Conservation (phyloP, 352 stramenopile species). For the Phytophthora ohioensis region DNA sequence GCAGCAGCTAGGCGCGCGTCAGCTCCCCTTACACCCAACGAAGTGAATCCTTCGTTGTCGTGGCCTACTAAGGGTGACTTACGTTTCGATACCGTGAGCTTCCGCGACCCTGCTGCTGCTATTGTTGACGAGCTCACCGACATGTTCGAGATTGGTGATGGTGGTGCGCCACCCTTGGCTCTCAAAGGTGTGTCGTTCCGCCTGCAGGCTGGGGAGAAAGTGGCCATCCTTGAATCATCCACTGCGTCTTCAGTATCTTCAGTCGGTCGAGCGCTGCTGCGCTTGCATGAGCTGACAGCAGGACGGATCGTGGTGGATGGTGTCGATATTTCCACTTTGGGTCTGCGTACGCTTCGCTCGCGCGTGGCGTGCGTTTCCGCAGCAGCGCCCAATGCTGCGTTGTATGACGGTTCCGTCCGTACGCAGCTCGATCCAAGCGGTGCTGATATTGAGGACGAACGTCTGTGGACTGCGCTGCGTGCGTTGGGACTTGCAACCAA, state of each 20-base stretch:
- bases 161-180: conserved; percentile 43
- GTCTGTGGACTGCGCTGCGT: conserved; percentile 52
- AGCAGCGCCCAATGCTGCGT: conserved; percentile 78
- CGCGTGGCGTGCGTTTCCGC: conserved; percentile 96
- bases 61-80: conserved; percentile 92
- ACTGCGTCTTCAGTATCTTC: conserved; percentile 90
- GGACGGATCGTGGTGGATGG: conserved; percentile 94
- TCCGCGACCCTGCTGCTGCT: conserved; percentile 80
- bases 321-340: conserved; percentile 85
- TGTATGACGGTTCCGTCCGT: conserved; percentile 94
- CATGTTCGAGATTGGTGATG: conserved; percentile 60
- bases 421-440: conserved; percentile 94
- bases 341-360: conserved; percentile 87
- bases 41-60: conserved; percentile 49
- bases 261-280: conserved; percentile 93
- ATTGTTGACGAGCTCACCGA: conserved; percentile 36
- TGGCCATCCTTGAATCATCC: conserved; percentile 90
- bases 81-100: conserved; percentile 91
- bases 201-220: conserved; percentile 84
- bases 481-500: conserved; percentile 66
- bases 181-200: conserved; percentile 77
- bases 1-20: conserved; percentile 29
- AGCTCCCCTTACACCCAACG: conserved; percentile 31
- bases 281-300: conserved; percentile 91
- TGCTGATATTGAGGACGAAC: conserved; percentile 40